phyloP scores from a whole-genome alignment of 352 stramenopile species.

The Pythium folliculosum region DNA sequence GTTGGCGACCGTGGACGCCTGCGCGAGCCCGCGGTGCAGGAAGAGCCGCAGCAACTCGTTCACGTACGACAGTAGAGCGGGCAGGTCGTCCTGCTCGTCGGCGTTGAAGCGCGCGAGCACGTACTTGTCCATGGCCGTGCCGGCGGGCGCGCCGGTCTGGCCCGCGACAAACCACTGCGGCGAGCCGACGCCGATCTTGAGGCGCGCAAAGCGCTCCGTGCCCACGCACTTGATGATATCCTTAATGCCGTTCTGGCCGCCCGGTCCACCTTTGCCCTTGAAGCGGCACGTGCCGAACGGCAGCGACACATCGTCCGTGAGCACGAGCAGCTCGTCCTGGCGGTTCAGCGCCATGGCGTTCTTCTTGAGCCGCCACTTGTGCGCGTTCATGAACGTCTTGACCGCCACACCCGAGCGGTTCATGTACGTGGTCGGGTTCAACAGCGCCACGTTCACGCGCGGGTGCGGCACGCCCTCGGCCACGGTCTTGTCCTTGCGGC shows the following conservation, averaged over 20 bases:
- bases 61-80: conserved; percentile 59
- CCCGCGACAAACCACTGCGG: conserved; percentile 76
- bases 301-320: conserved; percentile 79
- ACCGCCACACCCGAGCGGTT: conserved; percentile 82
- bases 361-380: conserved; percentile 85
- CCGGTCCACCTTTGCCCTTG: conserved; percentile 72
- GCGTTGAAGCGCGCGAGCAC: conserved; percentile 77
- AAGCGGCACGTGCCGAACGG: conserved; percentile 84
- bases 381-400: conserved; percentile 74
- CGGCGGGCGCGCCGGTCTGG: conserved; percentile 63
- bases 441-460: conserved; percentile 71
- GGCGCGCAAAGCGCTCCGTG: conserved; percentile 78
- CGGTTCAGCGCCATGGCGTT: conserved; percentile 77
- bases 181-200: conserved; percentile 80
- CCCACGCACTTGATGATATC: conserved; percentile 87
- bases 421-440: conserved; percentile 85
- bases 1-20: conserved; percentile 75
- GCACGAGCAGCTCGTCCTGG: conserved; percentile 83
- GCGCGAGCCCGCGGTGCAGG: conserved; percentile 73
- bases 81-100: conserved; percentile 77
- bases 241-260: conserved; percentile 80
- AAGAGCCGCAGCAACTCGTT: conserved; percentile 82
- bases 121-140: conserved; percentile 84
- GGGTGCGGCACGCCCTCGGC: conserved; percentile 73
- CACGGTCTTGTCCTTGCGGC: conserved; percentile 74